Base-by-base conservation (phyloP, 225 moss, liverwort and hornwort species). In the Takakia lepidozioides region DNA sequence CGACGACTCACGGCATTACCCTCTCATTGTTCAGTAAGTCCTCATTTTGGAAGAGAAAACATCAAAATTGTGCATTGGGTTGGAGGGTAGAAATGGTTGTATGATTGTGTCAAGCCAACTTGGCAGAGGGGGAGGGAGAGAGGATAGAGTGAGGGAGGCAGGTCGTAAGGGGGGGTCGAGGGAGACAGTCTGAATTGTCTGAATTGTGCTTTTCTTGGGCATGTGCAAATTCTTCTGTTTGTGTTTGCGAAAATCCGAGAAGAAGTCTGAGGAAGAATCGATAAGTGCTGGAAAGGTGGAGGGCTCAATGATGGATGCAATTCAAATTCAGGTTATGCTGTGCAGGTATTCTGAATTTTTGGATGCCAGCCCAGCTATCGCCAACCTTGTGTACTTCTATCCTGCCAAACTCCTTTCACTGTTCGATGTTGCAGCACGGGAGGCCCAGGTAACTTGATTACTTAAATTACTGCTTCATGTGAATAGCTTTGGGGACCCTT, bases 371-470 rank as follows among this genome's bases (percentile, higher is more conserved):
- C 93, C 88, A 52, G 34, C 57, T 15, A 51, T 93, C 38, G 88
- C 70, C 44, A 65, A 71, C 58, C 56, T 71, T 56, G 56, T 93
- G 30, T 86, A 75, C 48, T 62, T 69, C 29, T 69, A 68, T 17
- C 85, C 88, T 17, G 62, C 59, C 54, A 84, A 85, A 47, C 58
- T 93, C 26, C 69, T 93, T 29, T 62, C 57, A 43, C 75, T 62
- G 51, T 83, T 93, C 34, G 81, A 88, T 25, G 27, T 18, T 25
- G 83, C 67, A 41, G 60, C 66, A 50, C 67, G 61, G 27, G 71
- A 78, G 40, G 73, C 85, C 27, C 85, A 85, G 83, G 92, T 85
- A n/a, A n/a, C n/a, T n/a, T n/a, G n/a, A n/a, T n/a, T n/a, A n/a
- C n/a, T n/a, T n/a, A n/a, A n/a, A n/a, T n/a, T n/a, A n/a, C n/a